Base-by-base conservation (phyloP, 1,284 basidiomycete genomes). In the Cryptococcus sp. region DNA sequence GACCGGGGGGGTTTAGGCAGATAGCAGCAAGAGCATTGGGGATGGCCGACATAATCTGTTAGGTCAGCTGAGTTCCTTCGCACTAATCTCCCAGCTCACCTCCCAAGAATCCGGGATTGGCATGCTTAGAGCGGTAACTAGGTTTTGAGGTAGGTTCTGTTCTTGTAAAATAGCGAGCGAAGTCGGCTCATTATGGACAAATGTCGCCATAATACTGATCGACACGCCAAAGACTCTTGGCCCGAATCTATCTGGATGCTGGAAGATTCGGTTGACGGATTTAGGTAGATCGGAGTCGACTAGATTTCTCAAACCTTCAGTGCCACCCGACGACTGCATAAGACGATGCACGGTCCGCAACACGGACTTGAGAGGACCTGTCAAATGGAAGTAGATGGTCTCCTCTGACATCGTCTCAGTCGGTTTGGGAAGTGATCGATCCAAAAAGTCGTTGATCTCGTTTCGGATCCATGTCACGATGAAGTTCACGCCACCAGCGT, bases 111-210 rank as follows among this genome's bases (percentile, higher is more conserved):
- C 85, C 61, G 97, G 93, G 49, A 97, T 83, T 13, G 87, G 88
- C 41, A 81, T 80, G 75, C 95, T 91, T 53, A 98, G 84, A 4
- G 88, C 83, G 55, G 83, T 82, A 74, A 94, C 96, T 63, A 99
- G 90, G 0, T 86, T 83, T 68, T 95, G 90, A 0, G 96, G 96
- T 2, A 99, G 77, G 32, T 88, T 85, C 49, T 86, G 83, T 76
- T 99, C 96, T 76, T 99, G 96, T 41, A 99, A 86, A 51, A 94
- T 88, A 1, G 84, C 80, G 55, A 99, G 80, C 11, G 91, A 96
- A 0, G 95, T 98, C 8, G 96, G 96, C 77, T 99, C 96, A 68
- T 98, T 99, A 80, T 99, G 95, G 14, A 98, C 87, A 74, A 99
- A 98, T 0, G 93, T 94, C 4, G 95, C 87, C 87, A 97, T 93